Evolutionary conservation across 352 stramenopile genomes (phyloP).

Genomic region (Plasmopara viticola): DNA sequence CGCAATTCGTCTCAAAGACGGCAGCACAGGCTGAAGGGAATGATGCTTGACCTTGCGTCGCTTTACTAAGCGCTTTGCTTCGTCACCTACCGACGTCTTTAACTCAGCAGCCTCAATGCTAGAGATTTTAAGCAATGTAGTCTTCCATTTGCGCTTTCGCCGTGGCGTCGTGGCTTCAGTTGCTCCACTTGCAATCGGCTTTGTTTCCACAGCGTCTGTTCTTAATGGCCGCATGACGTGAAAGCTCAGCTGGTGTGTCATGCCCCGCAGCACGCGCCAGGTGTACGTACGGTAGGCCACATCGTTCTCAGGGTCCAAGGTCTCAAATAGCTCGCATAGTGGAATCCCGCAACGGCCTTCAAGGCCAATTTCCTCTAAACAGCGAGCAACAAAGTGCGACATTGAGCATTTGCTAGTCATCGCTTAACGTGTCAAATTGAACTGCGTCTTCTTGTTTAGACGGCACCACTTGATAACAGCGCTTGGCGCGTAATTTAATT

Average conservation of each 20-base stretch:
- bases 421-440: background rate
- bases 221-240: conserved; percentile 46
- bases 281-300: conserved; percentile 46
- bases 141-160: conserved; percentile 73
- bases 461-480: background rate
- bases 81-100: conserved; percentile 1
- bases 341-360: conserved; percentile 67
- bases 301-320: conserved; percentile 51
- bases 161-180: conserved; percentile 6
- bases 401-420: conserved; percentile 29
- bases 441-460: conserved; percentile 4
- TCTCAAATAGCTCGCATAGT: conserved; percentile 51
- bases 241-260: conserved; percentile 53
- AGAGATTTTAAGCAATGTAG: conserved; percentile 36
- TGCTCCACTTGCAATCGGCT: background rate
- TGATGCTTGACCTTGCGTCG: conserved; percentile 27
- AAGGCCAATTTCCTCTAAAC: conserved; percentile 74
- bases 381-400: conserved; percentile 65
- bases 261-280: conserved; percentile 55
- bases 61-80: conserved; percentile 11
- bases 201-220: conserved; percentile 7
- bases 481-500: background rate
- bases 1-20: conserved; percentile 46
- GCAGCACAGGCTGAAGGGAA: conserved; percentile 35
- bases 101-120: conserved; percentile 6